phyloP scores from a whole-genome alignment of 1,284 basidiomycete genomes.

The Irpex sp. region DNA sequence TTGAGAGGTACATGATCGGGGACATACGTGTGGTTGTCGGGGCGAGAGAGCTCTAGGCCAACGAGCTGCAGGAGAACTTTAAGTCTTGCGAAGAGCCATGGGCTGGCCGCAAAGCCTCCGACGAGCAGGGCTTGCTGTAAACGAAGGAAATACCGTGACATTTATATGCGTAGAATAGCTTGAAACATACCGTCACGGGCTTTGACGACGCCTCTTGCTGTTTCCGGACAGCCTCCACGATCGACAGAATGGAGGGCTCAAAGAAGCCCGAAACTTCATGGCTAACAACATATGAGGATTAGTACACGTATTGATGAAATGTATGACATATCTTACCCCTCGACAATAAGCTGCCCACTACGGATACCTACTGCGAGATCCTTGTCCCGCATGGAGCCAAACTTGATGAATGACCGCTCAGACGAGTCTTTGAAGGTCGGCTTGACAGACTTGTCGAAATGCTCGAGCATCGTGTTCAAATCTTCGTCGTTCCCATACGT shows the following conservation, averaged over 20 bases:
- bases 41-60: slow-evolving; percentile 36
- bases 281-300: slow-evolving; percentile 13
- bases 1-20: too few species aligned
- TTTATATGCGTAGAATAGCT: neutral
- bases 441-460: slow-evolving; percentile 40
- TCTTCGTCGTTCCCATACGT: slow-evolving; percentile 32
- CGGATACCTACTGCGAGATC: slow-evolving; percentile 35
- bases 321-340: slow-evolving; percentile 27
- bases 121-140: slow-evolving; percentile 35
- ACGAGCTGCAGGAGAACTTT: slow-evolving; percentile 24
- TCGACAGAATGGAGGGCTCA: slow-evolving; percentile 33
- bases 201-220: slow-evolving; percentile 20
- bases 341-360: slow-evolving; percentile 35
- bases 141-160: neutral
- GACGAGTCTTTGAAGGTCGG: slow-evolving; percentile 33
- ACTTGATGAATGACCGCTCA: slow-evolving; percentile 37
- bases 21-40: slow-evolving; percentile 40
- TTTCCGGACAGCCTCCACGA: slow-evolving; percentile 29
- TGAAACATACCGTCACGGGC: neutral
- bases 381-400: slow-evolving; percentile 34
- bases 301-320: neutral
- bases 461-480: slow-evolving; percentile 31
- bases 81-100: slow-evolving; percentile 31
- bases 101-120: slow-evolving; percentile 38
- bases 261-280: slow-evolving; percentile 36